phyloP scores from a whole-genome alignment of 1,139 yeast genomes.

The Saccharomyces hybrid region DNA sequence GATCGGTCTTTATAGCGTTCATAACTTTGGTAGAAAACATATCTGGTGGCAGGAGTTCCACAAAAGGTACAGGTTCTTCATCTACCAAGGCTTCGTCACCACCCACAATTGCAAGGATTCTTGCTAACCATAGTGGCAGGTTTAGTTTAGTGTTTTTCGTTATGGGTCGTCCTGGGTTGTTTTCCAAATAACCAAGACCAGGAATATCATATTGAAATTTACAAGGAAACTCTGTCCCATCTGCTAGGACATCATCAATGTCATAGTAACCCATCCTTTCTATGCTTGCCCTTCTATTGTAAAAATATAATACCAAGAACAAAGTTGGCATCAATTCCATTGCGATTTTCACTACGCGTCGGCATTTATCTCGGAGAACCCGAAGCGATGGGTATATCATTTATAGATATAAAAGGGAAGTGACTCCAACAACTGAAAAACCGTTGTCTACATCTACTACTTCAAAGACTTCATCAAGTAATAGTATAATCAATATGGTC shows the following conservation, averaged over 20 bases:
- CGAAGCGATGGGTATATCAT: conserved; percentile 1
- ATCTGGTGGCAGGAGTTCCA: conserved; percentile 64
- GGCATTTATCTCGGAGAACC: background rate
- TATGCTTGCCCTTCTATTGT: background rate
- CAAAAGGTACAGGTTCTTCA: conserved; percentile 46
- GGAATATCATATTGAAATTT: conserved; percentile 72
- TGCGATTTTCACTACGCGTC: conserved; percentile 1
- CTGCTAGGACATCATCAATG: conserved; percentile 83
- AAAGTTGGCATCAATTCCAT: background rate
- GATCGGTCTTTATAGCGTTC: conserved; percentile 76
- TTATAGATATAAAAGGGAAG: background rate
- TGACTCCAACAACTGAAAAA: background rate
- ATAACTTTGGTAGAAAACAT: conserved; percentile 55
- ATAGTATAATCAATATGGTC: conserved; percentile 2
- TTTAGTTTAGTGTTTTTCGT: conserved; percentile 62
- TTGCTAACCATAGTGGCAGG: conserved; percentile 87
- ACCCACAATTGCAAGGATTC: conserved; percentile 56
- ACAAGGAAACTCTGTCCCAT: conserved; percentile 65
- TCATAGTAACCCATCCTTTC: conserved; percentile 55
- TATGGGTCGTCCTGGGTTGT: conserved; percentile 56
- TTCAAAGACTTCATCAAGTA: background rate
- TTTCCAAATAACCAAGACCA: conserved; percentile 82
- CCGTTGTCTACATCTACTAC: background rate
- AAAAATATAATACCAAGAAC: background rate
- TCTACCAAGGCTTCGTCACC: conserved; percentile 23